Evolutionary conservation across 805 yeast species (phyloP), one percentile per base, ranked within the genome.

Genomic region (Ogataea methylovora): DNA sequence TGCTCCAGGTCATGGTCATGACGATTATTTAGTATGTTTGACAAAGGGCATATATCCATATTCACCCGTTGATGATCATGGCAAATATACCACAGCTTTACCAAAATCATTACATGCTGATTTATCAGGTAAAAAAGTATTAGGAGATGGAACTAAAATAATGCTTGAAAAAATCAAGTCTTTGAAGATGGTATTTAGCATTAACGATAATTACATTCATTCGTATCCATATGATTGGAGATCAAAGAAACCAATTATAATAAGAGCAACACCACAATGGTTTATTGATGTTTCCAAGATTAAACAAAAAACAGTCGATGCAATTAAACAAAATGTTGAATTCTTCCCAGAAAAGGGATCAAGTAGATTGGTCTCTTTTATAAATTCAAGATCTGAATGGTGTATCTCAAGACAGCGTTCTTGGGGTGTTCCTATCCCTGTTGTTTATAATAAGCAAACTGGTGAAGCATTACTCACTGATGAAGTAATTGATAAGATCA

Each of bases 391-490:
- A 58, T 76, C 77, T 42, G 98, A 92, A 52, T 92, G 99, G 99
- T 92, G 98, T 60, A 87, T 92, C 22, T 88, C 97, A 2, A 69
- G 99, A 48, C 99, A 92, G 55, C 75, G 99, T 44, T 69, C 74
- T 14, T 92, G 99, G 99, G 99, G 99, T 30, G 97, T 92, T 23
- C 98, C 98, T 2, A 83, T 92, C 26, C 97, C 98, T 1, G 92
- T 84, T 1, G 59, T 92, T 8, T 84, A 80, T 57, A 63, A 72
- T 30, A 63, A 61, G 35, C 64, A 65, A 24, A 73, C 84, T 2
- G 81, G 74, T n/a, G 76, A 69, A 32, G 81, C 87, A 1, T 43
- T 86, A 9, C 61, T 78, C 54, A 78, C 75, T 29, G 67, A 66
- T 15, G 72, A 63, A 24, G 65, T 75, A 1, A 73, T 87, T 3